Conservation (phyloP, 495 filamentous ascomycete species). For the Neurospora tetraspora region DNA sequence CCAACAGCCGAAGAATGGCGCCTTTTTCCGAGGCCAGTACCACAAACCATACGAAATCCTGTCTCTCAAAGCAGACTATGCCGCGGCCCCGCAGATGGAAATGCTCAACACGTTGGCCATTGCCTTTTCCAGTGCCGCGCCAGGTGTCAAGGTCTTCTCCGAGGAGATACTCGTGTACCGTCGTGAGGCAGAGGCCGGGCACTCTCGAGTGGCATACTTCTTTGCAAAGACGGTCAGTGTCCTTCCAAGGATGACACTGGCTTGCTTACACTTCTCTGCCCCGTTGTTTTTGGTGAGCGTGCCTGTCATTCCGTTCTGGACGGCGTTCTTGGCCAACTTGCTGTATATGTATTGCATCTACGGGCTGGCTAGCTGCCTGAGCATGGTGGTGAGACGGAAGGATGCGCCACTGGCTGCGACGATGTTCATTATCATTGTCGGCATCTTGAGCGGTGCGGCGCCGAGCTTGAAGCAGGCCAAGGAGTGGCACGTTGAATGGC, state of each 20-base stretch:
- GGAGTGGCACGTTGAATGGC: conserved; percentile 44
- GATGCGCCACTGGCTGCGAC: conserved; percentile 41
- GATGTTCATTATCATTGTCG: conserved; percentile 38
- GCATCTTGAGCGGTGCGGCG: conserved; percentile 38
- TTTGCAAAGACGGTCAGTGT: conserved; percentile 44
- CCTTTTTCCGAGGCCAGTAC: conserved; percentile 43
- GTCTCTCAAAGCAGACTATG: conserved; percentile 40
- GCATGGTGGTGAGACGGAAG: conserved; percentile 37
- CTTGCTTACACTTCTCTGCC: conserved; percentile 44
- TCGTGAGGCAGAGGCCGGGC: conserved; percentile 42
- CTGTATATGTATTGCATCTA: conserved; percentile 51
- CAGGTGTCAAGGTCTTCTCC: conserved; percentile 46
- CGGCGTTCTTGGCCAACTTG: conserved; percentile 37
- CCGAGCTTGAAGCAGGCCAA: conserved; percentile 39
- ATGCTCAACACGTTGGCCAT: conserved; percentile 42
- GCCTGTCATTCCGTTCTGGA: conserved; percentile 36
- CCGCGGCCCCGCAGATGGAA: conserved; percentile 37
- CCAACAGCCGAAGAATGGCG: conserved; percentile 34
- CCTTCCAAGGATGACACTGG: conserved; percentile 38
- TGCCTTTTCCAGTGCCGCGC: conserved; percentile 42
- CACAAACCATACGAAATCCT: conserved; percentile 38
- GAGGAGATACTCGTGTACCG: conserved; percentile 46
- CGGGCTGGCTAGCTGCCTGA: conserved; percentile 42
- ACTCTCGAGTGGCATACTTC: conserved; percentile 46
- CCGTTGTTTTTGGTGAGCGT: conserved; percentile 39